phyloP scores from a whole-genome alignment of 1,284 basidiomycete species.

The Fomitopsis palustris region DNA sequence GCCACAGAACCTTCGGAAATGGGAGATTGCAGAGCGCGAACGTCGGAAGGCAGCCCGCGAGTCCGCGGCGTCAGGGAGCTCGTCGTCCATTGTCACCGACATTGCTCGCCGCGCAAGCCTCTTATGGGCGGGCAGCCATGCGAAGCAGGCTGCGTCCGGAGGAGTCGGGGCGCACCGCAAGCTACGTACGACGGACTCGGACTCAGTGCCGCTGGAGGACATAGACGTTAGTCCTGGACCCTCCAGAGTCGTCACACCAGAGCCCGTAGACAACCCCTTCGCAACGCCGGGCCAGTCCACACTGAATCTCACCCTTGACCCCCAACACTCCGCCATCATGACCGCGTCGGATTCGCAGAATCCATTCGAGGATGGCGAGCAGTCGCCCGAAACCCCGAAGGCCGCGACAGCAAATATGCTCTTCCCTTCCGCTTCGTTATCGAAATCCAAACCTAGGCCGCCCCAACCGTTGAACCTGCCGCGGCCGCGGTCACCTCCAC shows the following conservation, averaged over 20 bases:
- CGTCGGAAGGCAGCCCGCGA: slow-evolving; percentile 63
- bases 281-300: slow-evolving; percentile 41
- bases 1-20: slow-evolving; percentile 61
- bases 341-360: slow-evolving; percentile 21
- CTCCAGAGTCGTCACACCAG: slow-evolving; percentile 34
- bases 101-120: slow-evolving; percentile 54
- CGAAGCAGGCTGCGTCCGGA: slow-evolving; percentile 29
- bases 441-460: slow-evolving; percentile 32
- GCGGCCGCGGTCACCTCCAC: slow-evolving; percentile 53
- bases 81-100: slow-evolving; percentile 49
- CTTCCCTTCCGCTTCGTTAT: slow-evolving; percentile 18
- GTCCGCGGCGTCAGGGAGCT: slow-evolving; percentile 30
- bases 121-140: slow-evolving; percentile 37
- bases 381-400: slow-evolving; percentile 4
- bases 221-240: slow-evolving; percentile 36
- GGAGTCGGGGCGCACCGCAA: slow-evolving; percentile 32
- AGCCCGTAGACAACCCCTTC: slow-evolving; percentile 48
- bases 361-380: slow-evolving; percentile 6
- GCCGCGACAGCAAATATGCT: slow-evolving; percentile 20
- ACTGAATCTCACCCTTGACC: slow-evolving; percentile 41
- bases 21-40: slow-evolving; percentile 71
- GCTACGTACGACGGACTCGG: slow-evolving; percentile 39
- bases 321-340: slow-evolving; percentile 30
- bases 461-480: slow-evolving; percentile 59
- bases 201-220: slow-evolving; percentile 48